Base-by-base conservation (phyloP, 2,329 filamentous ascomycete species). In the Neopestalotiopsis rosae region DNA sequence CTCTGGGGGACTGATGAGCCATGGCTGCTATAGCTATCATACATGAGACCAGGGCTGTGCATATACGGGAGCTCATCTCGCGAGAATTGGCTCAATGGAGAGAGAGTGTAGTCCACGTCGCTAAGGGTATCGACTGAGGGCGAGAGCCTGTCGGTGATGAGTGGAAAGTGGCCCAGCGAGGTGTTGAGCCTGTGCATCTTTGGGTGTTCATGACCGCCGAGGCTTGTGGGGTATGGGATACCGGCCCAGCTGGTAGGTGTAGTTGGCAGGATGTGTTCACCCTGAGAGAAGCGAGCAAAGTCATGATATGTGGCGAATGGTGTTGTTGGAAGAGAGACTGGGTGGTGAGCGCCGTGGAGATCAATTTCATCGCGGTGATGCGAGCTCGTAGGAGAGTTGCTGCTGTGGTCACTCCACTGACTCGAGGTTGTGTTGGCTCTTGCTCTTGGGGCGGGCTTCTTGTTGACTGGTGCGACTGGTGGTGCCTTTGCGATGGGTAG, bases 401-500 rank as follows among this genome's bases (percentile, higher is more conserved):
- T 81, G 57, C 82, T 80, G 12, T 73, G 72, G 38, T 81, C 79
- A 70, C 73, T 77, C 83, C 83, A 85, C 63, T 81, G 79, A 69
- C 78, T 77, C 49, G 79, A 77, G 65, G 76, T 74, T 45, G 87
- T 86, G 75, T 81, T 84, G 57, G 86, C 82, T 68, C 86, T 80
- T 28, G 81, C 76, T 66, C 86, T 81, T 13, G 81, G 75, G 13
- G 84, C 76, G 10, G 81, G 71, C 77, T 87, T 87, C 80, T 88
- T 89, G 65, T 79, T 76, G 68, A 83, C 80, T 64, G 81, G 82
- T 58, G 84, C 79, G 74, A 88, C 87, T 0, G 88, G 87, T 28
- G 87, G 86, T 10, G 87, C 82, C 78, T 90, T 90, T 68, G 89
- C 89, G 71, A 91, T 87, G 69, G 89, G 89, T 69, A 97, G 85